These are phyloP conservation scores for Stenocarpella maydis DNA, from an alignment of 2,329 filamentous ascomycete species.

Conservation along the genomic window DNA sequence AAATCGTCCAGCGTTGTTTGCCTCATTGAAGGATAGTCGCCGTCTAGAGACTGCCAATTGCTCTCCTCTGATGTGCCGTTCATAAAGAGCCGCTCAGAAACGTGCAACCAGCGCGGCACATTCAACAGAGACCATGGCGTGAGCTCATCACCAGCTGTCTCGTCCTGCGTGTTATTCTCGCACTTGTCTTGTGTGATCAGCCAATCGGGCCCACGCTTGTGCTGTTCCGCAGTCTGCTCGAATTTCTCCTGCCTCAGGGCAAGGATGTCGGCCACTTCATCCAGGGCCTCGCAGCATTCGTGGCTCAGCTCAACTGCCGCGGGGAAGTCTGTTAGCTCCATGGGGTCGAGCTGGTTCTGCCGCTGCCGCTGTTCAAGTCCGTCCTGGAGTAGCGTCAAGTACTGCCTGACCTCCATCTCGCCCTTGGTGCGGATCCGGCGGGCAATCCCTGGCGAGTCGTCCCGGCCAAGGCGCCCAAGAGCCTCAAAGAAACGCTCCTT, in stretches of 20 bases:
- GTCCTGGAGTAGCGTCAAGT: constrained; percentile 69
- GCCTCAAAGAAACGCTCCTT: constrained; percentile 75
- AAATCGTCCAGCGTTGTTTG: constrained; percentile 81
- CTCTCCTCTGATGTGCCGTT: constrained; percentile 67
- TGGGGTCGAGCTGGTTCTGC: constrained; percentile 45
- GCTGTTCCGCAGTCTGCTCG: constrained; percentile 67
- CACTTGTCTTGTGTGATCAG: constrained; percentile 59
- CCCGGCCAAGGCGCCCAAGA: constrained; percentile 69
- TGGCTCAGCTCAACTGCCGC: constrained; percentile 77
- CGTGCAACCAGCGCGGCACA: constrained; percentile 65
- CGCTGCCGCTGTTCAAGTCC: constrained; percentile 52
- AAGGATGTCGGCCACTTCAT: constrained; percentile 73
- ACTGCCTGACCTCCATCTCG: constrained; percentile 75
- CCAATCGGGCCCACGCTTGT: constrained; percentile 71
- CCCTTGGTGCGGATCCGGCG: constrained; percentile 74
- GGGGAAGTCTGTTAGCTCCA: constrained; percentile 64
- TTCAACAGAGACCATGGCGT: constrained; percentile 58
- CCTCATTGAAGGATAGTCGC: constrained; percentile 72
- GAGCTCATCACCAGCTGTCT: constrained; percentile 31
- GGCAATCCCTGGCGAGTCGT: constrained; percentile 70
- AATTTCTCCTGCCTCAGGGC: constrained; percentile 69
- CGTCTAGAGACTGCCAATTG: constrained; percentile 72
- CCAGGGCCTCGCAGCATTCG: constrained; percentile 71
- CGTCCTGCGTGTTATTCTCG: constrained; percentile 33
- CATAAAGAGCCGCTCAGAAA: constrained; percentile 79